phyloP scores from a whole-genome alignment of 2,329 filamentous ascomycete species.

The Aureobasidium sp. region DNA sequence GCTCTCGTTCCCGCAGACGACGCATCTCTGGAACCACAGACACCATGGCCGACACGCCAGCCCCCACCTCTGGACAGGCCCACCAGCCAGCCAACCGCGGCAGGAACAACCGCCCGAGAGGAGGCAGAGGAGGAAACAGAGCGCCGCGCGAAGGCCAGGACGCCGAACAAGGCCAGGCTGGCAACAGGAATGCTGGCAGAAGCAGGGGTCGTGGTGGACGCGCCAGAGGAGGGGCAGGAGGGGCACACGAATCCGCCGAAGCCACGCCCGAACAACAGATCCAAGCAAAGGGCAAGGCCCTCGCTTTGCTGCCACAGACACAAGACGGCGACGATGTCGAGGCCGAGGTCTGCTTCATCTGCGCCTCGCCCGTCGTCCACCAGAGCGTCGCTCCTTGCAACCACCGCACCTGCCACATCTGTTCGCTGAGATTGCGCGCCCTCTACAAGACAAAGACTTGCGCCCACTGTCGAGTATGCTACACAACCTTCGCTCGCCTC shows the following conservation, averaged over 20 bases:
- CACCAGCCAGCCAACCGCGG: conserved; percentile 10
- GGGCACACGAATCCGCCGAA: conserved; percentile 18
- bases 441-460: conserved; percentile 95
- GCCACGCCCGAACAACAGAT: conserved; percentile 18
- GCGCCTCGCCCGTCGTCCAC: conserved; percentile 81
- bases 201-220: conserved; percentile 27
- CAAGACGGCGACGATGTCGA: conserved; percentile 24
- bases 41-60: conserved; percentile 13
- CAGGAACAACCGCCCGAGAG: conserved; percentile 27
- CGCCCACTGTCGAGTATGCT: conserved; percentile 79
- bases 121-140: conserved; percentile 28
- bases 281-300: conserved; percentile 5
- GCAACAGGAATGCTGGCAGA: conserved; percentile 21
- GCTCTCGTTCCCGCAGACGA: neutral
- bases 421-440: conserved; percentile 79
- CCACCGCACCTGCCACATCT: conserved; percentile 94
- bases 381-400: conserved; percentile 88
- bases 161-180: conserved; percentile 20
- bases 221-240: conserved; percentile 26
- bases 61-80: neutral
- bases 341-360: conserved; percentile 92
- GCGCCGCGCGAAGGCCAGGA: conserved; percentile 20
- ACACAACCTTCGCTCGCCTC: conserved; percentile 16
- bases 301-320: neutral
- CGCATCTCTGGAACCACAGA: neutral